A percentile compares a stretch with the other conserved stretches of the same genome.
Evolutionary conservation across 2,329 filamentous ascomycete species (phyloP).

Genomic region (Zymoseptoria tritici): DNA sequence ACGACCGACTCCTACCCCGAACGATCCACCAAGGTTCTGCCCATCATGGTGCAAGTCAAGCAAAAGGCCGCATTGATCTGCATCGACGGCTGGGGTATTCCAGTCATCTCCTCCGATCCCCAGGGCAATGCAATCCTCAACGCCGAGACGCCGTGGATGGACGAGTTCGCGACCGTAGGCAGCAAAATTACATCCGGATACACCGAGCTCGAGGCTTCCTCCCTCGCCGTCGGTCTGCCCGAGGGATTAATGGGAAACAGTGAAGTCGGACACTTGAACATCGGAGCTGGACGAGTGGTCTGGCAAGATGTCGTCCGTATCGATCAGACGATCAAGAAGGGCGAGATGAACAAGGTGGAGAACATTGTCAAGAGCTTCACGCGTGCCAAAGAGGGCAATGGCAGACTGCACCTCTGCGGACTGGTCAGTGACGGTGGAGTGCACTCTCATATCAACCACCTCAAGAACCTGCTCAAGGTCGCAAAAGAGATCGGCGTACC

Average conservation of each 20-base stretch:
- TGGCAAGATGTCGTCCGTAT: constrained; percentile 93
- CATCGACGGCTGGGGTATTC: constrained; percentile 89
- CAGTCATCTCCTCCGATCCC: not conserved
- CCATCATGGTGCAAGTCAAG: constrained; percentile 56
- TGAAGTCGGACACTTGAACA: constrained; percentile 97
- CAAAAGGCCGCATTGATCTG: constrained; percentile 74
- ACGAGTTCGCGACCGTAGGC: constrained; percentile 60
- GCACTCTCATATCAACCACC: constrained; percentile 91
- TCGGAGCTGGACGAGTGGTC: constrained; percentile 91
- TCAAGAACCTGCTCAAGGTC: constrained; percentile 78
- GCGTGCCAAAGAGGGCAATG: constrained; percentile 77
- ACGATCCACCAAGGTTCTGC: constrained; percentile 4
- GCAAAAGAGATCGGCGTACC: constrained; percentile 84
- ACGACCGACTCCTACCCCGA: not conserved
- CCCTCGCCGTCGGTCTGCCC: constrained; percentile 87
- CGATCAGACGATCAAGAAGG: constrained; percentile 83
- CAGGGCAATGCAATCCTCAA: constrained; percentile 92
- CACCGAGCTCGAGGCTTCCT: constrained; percentile 90
- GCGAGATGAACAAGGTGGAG: constrained; percentile 65
- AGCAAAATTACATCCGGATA: constrained; percentile 75
- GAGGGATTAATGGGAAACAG: constrained; percentile 99
- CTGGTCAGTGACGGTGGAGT: constrained; percentile 92
- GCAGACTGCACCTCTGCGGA: constrained; percentile 84
- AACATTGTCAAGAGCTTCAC: constrained; percentile 73
- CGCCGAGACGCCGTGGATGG: constrained; percentile 91